Evolutionary conservation across 768 basidiomycete genomes (phyloP).

Genomic region (Calocybe cyanea): DNA sequence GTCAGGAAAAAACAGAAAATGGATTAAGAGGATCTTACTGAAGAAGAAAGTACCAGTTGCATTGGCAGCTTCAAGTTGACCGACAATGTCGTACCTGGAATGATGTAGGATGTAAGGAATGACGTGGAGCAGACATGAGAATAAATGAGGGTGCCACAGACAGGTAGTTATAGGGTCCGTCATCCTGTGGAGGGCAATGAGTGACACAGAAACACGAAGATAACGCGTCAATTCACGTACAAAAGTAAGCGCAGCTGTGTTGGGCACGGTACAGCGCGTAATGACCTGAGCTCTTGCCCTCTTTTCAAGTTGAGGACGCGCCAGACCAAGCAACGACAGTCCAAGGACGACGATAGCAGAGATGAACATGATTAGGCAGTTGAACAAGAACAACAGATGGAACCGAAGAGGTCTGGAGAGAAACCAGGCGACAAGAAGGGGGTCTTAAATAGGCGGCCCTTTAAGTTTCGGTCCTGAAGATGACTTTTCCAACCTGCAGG

Average conservation of each 20-base stretch:
- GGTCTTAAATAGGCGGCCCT: no score
- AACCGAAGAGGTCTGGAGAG: not conserved
- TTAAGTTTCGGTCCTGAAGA: no score
- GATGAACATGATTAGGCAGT: constrained; percentile 8
- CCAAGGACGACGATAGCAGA: constrained; percentile 10
- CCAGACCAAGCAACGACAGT: constrained; percentile 7
- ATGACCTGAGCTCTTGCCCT: constrained; percentile 15
- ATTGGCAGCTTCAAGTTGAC: constrained; percentile 17
- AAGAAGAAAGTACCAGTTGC: constrained; percentile 31
- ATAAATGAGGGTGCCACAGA: not conserved
- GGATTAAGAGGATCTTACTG: constrained; percentile 16
- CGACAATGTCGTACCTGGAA: constrained; percentile 13
- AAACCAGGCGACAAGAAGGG: no score
- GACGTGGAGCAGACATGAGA: not conserved
- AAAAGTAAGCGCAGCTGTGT: constrained; percentile 18
- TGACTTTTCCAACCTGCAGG: no score
- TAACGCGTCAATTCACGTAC: constrained; percentile 6
- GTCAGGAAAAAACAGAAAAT: not conserved
- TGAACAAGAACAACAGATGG: not conserved
- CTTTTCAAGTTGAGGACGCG: constrained; percentile 13
- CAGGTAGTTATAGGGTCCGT: constrained; percentile 16
- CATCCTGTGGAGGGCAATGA: constrained; percentile 12
- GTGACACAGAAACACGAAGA: not conserved
- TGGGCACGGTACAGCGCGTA: constrained; percentile 16
- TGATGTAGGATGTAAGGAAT: not conserved